These are phyloP conservation scores for Fusarium proliferatum DNA, from an alignment of 2,329 filamentous ascomycete genomes.

Conservation along the genomic window DNA sequence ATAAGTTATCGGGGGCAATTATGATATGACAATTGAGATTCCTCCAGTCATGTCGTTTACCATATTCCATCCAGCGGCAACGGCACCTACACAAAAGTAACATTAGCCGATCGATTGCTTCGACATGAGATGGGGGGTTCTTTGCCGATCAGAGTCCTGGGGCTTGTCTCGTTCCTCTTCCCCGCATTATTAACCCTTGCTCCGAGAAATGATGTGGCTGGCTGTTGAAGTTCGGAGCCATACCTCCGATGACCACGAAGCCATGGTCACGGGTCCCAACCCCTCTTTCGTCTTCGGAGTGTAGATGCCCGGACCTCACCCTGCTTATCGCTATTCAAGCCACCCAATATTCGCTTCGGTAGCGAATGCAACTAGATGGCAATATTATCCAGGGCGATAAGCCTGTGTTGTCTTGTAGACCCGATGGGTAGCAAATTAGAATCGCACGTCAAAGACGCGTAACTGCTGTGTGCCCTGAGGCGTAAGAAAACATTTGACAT, in stretches of 20 bases:
- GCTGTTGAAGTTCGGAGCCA: background rate
- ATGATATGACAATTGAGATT: background rate
- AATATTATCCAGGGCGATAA: fast-evolving
- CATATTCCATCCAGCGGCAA: background rate
- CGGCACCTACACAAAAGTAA: fast-evolving
- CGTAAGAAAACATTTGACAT: too few relatives aligned
- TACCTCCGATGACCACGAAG: background rate
- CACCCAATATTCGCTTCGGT: background rate
- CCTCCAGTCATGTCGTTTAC: fast-evolving
- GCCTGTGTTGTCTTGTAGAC: fast-evolving
- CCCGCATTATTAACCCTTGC: background rate
- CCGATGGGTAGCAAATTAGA: fast-evolving
- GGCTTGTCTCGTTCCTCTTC: fast-evolving
- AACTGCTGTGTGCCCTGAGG: background rate
- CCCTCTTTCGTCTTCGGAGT: background rate
- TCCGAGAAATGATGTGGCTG: background rate
- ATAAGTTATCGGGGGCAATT: fast-evolving
- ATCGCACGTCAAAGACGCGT: background rate
- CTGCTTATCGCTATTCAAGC: background rate
- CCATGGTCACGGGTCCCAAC: background rate
- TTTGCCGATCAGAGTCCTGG: background rate
- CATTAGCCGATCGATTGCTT: background rate
- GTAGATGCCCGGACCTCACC: background rate
- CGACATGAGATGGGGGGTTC: background rate
- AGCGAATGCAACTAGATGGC: background rate